phyloP scores from a whole-genome alignment of 345 rosid species.

The Ceriops zippeliana region DNA sequence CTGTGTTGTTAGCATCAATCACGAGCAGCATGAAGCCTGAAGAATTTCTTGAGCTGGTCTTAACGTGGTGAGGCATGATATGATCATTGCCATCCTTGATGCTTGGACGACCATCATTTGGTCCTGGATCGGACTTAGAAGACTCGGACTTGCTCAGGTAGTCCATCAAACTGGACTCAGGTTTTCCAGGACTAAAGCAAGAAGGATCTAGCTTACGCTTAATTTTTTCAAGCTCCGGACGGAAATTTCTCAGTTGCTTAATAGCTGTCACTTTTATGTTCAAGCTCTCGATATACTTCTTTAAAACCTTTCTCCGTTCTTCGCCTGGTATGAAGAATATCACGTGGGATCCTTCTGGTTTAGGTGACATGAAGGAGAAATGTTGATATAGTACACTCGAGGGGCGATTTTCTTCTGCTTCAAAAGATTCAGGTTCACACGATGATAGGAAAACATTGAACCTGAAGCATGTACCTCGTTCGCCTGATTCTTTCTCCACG shows the following conservation, averaged over 20 bases:
- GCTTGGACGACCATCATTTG: conserved; percentile 7
- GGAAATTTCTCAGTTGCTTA: conserved; percentile 16
- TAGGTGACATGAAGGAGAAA: conserved; percentile 23
- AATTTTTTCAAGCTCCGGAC: conserved; percentile 18
- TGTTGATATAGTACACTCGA: conserved; percentile 18
- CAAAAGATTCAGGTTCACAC: not conserved
- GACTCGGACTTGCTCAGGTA: conserved; percentile 16
- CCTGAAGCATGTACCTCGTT: conserved; percentile 38
- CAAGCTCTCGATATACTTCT: conserved; percentile 32
- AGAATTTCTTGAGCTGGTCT: conserved; percentile 13
- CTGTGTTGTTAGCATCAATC: conserved; percentile 24
- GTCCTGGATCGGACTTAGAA: conserved; percentile 6
- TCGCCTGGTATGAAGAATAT: conserved; percentile 26
- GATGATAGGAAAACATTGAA: conserved; percentile 31
- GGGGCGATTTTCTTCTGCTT: conserved; percentile 16
- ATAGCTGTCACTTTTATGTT: conserved; percentile 28
- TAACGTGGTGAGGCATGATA: conserved; percentile 7
- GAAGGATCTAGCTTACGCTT: conserved; percentile 22
- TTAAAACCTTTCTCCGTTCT: conserved; percentile 28
- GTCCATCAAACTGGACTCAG: conserved; percentile 5
- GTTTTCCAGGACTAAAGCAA: conserved; percentile 7
- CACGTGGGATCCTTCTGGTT: conserved; percentile 32
- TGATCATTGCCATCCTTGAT: conserved; percentile 17
- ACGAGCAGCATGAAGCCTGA: conserved; percentile 22
- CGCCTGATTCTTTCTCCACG: conserved; percentile 34